A percentile compares a stretch with the other conserved stretches of the same genome.
Evolutionary conservation across 2,329 filamentous ascomycete species (phyloP).

Genomic region (Chaetothyriales sp.): DNA sequence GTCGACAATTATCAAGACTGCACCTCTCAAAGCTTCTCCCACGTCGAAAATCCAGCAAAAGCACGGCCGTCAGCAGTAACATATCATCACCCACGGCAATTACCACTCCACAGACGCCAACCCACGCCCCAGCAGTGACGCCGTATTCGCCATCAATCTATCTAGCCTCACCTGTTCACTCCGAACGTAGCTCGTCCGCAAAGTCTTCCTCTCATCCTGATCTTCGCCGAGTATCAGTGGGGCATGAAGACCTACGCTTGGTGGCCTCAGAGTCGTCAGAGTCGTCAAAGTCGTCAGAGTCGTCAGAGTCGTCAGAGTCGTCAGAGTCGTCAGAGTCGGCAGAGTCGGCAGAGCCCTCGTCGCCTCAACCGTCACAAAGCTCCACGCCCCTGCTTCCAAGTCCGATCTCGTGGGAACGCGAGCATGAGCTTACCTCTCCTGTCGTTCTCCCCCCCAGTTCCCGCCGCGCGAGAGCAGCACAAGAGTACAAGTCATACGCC

Average conservation of each 20-base stretch:
- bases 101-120: not conserved
- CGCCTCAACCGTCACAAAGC: not conserved
- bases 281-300: not conserved
- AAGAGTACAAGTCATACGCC: constrained; percentile 7
- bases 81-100: not conserved
- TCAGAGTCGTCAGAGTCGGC: too few species aligned
- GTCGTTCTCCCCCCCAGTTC: not conserved
- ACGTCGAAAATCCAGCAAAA: constrained; percentile 3
- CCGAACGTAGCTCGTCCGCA: not conserved
- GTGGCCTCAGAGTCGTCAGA: constrained; percentile 3
- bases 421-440: not conserved
- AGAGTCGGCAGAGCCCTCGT: not conserved
- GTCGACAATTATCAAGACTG: constrained; percentile 1
- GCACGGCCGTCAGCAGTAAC: not conserved
- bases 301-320: not conserved
- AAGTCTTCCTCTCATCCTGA: not conserved
- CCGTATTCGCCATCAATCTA: constrained; percentile 4
- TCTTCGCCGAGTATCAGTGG: constrained; percentile 10
- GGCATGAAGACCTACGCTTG: constrained; percentile 8
- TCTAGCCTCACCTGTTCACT: constrained; percentile 2
- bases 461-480: not conserved
- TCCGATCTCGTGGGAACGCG: constrained; percentile 2
- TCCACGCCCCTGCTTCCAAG: constrained; percentile 9
- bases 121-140: constrained; percentile 2
- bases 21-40: constrained; percentile 10